Evolutionary conservation across 2,329 filamentous ascomycete genomes (phyloP).

Genomic region (Colletotrichum horii): DNA sequence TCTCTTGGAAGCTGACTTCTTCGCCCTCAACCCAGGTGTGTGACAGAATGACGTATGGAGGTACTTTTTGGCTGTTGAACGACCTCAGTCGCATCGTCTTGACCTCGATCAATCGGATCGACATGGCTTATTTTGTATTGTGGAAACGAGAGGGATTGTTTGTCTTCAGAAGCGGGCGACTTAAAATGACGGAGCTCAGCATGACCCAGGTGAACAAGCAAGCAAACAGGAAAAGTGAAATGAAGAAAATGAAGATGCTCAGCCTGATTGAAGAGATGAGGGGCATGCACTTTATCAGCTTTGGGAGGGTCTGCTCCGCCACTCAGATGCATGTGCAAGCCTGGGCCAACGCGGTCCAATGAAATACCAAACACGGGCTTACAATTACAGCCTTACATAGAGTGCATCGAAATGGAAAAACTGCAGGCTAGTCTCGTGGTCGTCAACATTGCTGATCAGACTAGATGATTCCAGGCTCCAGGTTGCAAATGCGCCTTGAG

Average conservation of each 20-base stretch:
- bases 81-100: background rate
- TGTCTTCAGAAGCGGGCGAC: no score
- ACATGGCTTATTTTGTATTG: background rate
- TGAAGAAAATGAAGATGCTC: background rate
- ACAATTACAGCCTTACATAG: no score
- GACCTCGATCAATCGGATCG: background rate
- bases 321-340: background rate
- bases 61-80: background rate
- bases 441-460: no score
- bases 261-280: background rate
- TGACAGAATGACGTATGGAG: background rate
- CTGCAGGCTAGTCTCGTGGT: background rate
- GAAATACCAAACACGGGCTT: no score
- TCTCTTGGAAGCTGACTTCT: constrained; percentile 27
- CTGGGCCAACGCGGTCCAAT: background rate
- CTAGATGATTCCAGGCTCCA: no score
- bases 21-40: constrained; percentile 30
- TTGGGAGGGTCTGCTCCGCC: background rate
- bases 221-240: no score
- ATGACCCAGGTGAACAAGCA: no score
- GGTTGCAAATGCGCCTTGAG: no score
- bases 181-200: no score
- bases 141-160: no score
- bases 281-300: background rate
- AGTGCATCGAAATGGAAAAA: background rate